Percentiles rank a stretch among this genome's conserved stretches.
These are phyloP conservation scores for Kentomonas sorsogonicus DNA, from an alignment of 208 protist genomes.

Conservation along the genomic window DNA sequence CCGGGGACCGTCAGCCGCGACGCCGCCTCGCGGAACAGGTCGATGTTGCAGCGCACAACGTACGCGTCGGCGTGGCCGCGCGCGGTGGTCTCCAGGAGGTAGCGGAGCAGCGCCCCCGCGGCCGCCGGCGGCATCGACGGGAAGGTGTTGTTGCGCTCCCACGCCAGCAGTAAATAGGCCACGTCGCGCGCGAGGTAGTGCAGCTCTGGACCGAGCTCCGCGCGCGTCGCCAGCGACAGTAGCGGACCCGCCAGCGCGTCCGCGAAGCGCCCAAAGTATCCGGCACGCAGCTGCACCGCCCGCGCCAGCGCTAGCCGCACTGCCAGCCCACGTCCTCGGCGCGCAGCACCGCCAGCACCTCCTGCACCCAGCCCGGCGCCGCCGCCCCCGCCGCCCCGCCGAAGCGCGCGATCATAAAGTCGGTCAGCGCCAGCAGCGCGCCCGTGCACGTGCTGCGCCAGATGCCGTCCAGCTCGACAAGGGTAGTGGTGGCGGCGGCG, in stretches of 20 bases:
- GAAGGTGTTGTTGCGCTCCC: constrained; percentile 14
- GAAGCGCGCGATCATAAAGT: constrained; percentile 26
- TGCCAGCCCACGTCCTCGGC: constrained; percentile 20
- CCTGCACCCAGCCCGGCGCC: constrained; percentile 52
- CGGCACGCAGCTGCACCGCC: constrained; percentile 39
- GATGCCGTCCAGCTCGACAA: constrained; percentile 20
- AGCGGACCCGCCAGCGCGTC: constrained; percentile 39
- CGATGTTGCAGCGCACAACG: constrained; percentile 54
- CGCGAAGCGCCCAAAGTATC: constrained; percentile 42
- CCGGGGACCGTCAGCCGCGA: constrained; percentile 21
- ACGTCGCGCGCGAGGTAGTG: constrained; percentile 84
- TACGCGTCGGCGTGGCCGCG: constrained; percentile 12
- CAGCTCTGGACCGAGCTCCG: constrained; percentile 25
- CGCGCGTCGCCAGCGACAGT: constrained; percentile 24
- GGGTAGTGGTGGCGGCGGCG: neutral
- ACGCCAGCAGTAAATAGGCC: constrained; percentile 38
- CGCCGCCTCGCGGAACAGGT: constrained; percentile 56
- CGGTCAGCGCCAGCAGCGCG: constrained; percentile 24
- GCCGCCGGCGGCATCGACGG: neutral
- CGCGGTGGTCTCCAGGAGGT: constrained; percentile 27
- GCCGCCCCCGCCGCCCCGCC: neutral
- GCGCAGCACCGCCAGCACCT: constrained; percentile 35
- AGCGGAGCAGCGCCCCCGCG: constrained; percentile 9
- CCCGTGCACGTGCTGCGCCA: constrained; percentile 33
- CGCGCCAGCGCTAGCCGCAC: constrained; percentile 55